phyloP scores from a whole-genome alignment of 1,139 yeast species.

The Hyphopichia pseudoburtonii region DNA sequence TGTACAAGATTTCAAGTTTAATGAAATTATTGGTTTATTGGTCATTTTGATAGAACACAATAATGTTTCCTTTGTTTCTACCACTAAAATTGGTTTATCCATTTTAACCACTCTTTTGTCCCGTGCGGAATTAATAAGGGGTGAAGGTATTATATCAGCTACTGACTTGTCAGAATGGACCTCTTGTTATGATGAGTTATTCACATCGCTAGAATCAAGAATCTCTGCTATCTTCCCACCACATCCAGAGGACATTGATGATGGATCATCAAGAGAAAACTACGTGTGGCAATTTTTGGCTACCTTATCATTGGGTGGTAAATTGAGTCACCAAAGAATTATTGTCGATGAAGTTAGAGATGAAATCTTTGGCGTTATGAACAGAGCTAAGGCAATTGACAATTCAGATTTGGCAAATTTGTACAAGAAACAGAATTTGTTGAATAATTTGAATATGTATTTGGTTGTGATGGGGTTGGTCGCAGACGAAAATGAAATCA shows the following conservation, averaged over 20 bases:
- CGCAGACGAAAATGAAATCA: constrained; percentile 69
- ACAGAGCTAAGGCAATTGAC: constrained; percentile 70
- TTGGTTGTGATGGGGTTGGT: constrained; percentile 95
- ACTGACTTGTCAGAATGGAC: constrained; percentile 74
- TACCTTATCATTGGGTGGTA: constrained; percentile 88
- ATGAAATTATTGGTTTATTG: constrained; percentile 79
- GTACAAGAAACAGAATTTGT: constrained; percentile 61
- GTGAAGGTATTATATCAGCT: constrained; percentile 66
- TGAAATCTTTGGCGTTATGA: constrained; percentile 88
- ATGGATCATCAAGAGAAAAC: constrained; percentile 58
- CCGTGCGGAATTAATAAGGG: constrained; percentile 89
- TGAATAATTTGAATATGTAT: constrained; percentile 84
- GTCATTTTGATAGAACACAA: constrained; percentile 72
- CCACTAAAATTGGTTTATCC: constrained; percentile 86
- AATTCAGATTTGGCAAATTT: constrained; percentile 53
- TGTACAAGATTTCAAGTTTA: constrained; percentile 78
- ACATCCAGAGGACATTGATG: constrained; percentile 51
- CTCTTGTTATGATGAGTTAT: constrained; percentile 76
- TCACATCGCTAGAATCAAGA: constrained; percentile 77
- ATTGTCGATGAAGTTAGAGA: constrained; percentile 94
- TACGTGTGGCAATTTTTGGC: constrained; percentile 98
- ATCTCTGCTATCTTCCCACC: constrained; percentile 84
- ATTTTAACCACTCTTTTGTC: constrained; percentile 85
- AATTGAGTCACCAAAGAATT: constrained; percentile 88
- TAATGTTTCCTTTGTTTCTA: constrained; percentile 69